Evolutionary conservation across 768 basidiomycete species (phyloP).

Genomic region (Paxillus rubicundulus): DNA sequence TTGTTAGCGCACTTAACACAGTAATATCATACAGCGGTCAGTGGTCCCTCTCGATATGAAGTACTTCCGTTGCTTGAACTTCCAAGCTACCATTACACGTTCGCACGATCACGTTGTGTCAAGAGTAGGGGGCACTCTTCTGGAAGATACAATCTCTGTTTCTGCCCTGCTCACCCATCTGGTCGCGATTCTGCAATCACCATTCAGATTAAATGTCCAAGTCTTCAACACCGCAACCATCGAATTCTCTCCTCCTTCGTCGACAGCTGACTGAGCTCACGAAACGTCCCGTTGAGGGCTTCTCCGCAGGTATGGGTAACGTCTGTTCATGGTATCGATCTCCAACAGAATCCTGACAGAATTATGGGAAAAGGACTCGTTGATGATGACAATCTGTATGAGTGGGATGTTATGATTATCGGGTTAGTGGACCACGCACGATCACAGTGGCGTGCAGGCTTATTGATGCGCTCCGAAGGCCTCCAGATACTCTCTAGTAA

Average conservation of each 20-base stretch:
- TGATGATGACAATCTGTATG: constrained; percentile 90
- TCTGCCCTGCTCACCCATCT: not conserved
- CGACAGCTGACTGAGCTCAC: constrained; percentile 83
- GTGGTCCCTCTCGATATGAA: no score
- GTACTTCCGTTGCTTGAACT: no score
- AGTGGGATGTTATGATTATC: constrained; percentile 96
- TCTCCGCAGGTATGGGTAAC: constrained; percentile 75
- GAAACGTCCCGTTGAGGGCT: constrained; percentile 92
- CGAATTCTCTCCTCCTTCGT: constrained; percentile 59
- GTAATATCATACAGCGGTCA: no score
- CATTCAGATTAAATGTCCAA: constrained; percentile 41
- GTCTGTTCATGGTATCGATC: constrained; percentile 26
- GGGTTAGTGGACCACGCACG: constrained; percentile 53
- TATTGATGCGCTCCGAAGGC: constrained; percentile 47
- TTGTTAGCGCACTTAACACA: no score
- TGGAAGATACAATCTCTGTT: not conserved
- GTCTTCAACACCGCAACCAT: constrained; percentile 35
- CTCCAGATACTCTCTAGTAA: constrained; percentile 91
- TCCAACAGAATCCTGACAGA: constrained; percentile 35
- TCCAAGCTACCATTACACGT: not conserved
- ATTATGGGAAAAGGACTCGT: constrained; percentile 67
- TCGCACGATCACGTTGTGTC: constrained; percentile 22
- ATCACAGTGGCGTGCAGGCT: constrained; percentile 9
- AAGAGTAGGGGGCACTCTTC: not conserved
- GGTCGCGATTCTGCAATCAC: constrained; percentile 18